A percentile compares a stretch with the other conserved stretches of the same genome.
phyloP scores from a whole-genome alignment of 805 yeast genomes.

The Wickerhamiella dianesei region DNA sequence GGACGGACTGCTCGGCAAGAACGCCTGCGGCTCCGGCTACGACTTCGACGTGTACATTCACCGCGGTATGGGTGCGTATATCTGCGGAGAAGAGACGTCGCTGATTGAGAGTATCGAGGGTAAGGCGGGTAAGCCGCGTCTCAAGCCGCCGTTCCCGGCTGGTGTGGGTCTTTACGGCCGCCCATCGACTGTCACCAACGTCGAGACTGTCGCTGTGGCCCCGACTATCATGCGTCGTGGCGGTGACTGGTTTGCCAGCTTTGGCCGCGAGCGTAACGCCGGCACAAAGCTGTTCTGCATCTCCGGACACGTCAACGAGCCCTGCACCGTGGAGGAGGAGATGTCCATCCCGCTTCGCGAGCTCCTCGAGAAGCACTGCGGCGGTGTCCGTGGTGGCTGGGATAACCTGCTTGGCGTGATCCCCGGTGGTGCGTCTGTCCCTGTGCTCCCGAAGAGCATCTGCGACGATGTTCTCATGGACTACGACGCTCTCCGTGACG shows the following conservation, averaged over 20 bases:
- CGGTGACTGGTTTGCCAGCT: constrained; percentile 70
- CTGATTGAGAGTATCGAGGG: constrained; percentile 81
- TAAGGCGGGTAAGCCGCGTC: constrained; percentile 85
- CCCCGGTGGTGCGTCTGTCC: constrained; percentile 87
- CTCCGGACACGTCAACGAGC: constrained; percentile 83
- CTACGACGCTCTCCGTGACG: constrained; percentile 73
- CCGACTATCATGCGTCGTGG: constrained; percentile 85
- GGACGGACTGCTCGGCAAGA: constrained; percentile 66
- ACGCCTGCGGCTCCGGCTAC: constrained; percentile 80
- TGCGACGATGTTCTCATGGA: constrained; percentile 72
- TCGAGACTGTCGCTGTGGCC: constrained; percentile 81
- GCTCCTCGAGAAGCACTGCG: constrained; percentile 76
- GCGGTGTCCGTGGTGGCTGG: constrained; percentile 88
- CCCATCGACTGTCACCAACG: constrained; percentile 83
- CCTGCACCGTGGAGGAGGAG: constrained; percentile 87
- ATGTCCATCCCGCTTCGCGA: constrained; percentile 82
- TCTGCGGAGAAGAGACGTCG: constrained; percentile 89
- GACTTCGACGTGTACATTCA: constrained; percentile 73
- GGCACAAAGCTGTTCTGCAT: constrained; percentile 79
- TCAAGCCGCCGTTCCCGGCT: constrained; percentile 92
- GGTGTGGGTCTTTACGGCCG: constrained; percentile 86
- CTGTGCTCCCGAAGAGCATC: constrained; percentile 53
- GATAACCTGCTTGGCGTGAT: constrained; percentile 76
- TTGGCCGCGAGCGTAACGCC: constrained; percentile 73
- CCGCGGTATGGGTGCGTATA: constrained; percentile 88